Evolutionary conservation across 257 asterid species (phyloP).

Genomic region (Fraxinus pennsylvanica): DNA sequence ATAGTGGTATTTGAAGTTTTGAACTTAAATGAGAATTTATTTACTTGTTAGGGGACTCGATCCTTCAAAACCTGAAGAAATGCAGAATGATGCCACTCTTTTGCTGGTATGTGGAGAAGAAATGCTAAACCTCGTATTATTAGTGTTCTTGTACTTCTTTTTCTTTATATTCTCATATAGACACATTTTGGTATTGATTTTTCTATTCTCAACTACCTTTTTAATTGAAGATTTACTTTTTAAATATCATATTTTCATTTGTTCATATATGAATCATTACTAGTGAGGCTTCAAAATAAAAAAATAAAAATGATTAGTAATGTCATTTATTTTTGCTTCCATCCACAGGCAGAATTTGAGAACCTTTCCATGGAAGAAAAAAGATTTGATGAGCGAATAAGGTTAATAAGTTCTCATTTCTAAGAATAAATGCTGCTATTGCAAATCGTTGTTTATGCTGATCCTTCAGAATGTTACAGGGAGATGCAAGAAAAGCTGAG

Average conservation of each 20-base stretch:
- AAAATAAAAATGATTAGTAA: too few relatives aligned
- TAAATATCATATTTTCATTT: not conserved
- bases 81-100: constrained; percentile 67
- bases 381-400: constrained; percentile 64
- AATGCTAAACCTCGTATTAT: constrained; percentile 2
- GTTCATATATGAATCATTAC: constrained; percentile 19
- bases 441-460: constrained; percentile 26
- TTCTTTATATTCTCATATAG: constrained; percentile 3
- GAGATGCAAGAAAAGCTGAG: constrained; percentile 81
- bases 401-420: constrained; percentile 44
- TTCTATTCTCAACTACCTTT: not conserved
- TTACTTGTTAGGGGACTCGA: constrained; percentile 56
- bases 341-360: constrained; percentile 75
- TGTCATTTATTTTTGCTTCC: constrained; percentile 27
- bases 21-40: not conserved
- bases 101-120: constrained; percentile 58
- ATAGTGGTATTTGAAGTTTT: constrained; percentile 4
- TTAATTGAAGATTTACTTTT: constrained; percentile 1
- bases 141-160: not conserved
- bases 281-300: not conserved
- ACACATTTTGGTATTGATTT: not conserved
- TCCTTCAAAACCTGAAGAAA: constrained; percentile 71
- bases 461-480: constrained; percentile 50
- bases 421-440: constrained; percentile 23
- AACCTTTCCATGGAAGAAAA: constrained; percentile 78